A percentile compares a stretch with the other conserved stretches of the same genome.
Evolutionary conservation across 139 green algal genomes (phyloP).

Genomic region (Raphidocelis subcapitata): DNA sequence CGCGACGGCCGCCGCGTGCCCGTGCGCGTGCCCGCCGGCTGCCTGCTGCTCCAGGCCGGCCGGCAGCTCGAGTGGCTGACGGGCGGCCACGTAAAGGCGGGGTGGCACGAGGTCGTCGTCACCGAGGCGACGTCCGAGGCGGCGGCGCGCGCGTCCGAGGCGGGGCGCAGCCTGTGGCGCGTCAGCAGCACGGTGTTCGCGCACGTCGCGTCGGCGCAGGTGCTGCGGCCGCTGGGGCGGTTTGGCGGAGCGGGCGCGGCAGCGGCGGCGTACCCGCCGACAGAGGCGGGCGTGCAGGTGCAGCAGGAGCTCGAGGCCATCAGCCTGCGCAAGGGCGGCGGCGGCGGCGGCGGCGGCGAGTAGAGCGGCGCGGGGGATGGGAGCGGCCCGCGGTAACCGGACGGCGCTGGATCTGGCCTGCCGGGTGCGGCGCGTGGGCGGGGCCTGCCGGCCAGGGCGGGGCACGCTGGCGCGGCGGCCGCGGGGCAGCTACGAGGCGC

Average conservation of each 20-base stretch:
- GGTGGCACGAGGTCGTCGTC: conserved; percentile 91
- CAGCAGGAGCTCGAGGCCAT: conserved; percentile 67
- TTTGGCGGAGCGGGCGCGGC: conserved; percentile 44
- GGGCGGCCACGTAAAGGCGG: conserved; percentile 73
- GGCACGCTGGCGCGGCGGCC: no score
- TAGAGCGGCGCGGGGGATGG: no score
- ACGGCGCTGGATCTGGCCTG: no score
- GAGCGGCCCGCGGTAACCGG: no score
- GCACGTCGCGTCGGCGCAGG: conserved; percentile 67
- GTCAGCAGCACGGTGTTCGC: conserved; percentile 89
- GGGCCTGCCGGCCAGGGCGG: no score
- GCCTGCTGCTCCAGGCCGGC: conserved; percentile 89
- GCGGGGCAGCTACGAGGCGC: no score
- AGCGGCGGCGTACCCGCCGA: conserved; percentile 50
- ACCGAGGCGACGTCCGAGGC: conserved; percentile 65
- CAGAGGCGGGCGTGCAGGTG: conserved; percentile 52
- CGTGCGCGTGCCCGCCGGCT: conserved; percentile 74
- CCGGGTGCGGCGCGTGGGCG: no score
- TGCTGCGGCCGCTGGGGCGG: conserved; percentile 65
- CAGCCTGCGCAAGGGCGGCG: conserved; percentile 15
- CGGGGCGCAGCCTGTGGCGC: conserved; percentile 73
- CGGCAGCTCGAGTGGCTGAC: conserved; percentile 94
- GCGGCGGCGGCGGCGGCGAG: no score
- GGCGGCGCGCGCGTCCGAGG: conserved; percentile 39
- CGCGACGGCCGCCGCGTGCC: conserved; percentile 47